phyloP scores from a whole-genome alignment of 2,329 filamentous ascomycete genomes.

The Alternaria brassicae region DNA sequence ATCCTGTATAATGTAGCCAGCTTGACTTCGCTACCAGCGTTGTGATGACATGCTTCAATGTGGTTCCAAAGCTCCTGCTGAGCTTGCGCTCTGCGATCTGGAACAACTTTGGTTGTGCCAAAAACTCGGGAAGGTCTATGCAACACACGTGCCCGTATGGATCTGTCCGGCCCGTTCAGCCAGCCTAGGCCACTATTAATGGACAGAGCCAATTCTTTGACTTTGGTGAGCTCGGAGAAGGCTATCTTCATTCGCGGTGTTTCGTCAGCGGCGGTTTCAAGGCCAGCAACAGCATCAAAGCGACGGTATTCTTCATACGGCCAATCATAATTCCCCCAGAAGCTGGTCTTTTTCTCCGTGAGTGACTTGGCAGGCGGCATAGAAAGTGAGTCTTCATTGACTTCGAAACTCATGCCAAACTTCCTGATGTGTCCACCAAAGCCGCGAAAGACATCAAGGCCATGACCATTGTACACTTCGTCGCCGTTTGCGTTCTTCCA shows the following conservation, averaged over 20 bases:
- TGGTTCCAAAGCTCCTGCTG: constrained; percentile 48
- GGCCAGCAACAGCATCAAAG: constrained; percentile 64
- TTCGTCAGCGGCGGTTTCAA: constrained; percentile 71
- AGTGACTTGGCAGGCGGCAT: constrained; percentile 64
- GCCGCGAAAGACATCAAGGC: constrained; percentile 67
- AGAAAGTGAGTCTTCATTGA: constrained; percentile 62
- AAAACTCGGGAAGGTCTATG: constrained; percentile 57
- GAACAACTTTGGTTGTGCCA: constrained; percentile 49
- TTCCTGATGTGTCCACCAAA: constrained; percentile 67
- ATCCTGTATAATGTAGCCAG: constrained; percentile 40
- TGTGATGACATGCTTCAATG: constrained; percentile 32
- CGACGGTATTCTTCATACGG: constrained; percentile 66
- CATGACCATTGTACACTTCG: constrained; percentile 62
- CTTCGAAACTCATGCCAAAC: constrained; percentile 73
- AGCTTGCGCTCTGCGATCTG: constrained; percentile 49
- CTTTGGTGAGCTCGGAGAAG: constrained; percentile 62
- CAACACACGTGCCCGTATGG: constrained; percentile 57
- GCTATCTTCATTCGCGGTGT: constrained; percentile 67
- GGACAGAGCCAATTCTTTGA: constrained; percentile 70
- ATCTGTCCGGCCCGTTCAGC: constrained; percentile 67
- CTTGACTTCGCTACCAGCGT: constrained; percentile 32
- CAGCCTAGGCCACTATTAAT: constrained; percentile 73
- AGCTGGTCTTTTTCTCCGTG: constrained; percentile 63
- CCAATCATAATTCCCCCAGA: constrained; percentile 72
- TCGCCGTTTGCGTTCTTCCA: constrained; percentile 55